These are phyloP conservation scores for Angomonas ambiguus DNA, from an alignment of 208 protist species.

Conservation along the genomic window DNA sequence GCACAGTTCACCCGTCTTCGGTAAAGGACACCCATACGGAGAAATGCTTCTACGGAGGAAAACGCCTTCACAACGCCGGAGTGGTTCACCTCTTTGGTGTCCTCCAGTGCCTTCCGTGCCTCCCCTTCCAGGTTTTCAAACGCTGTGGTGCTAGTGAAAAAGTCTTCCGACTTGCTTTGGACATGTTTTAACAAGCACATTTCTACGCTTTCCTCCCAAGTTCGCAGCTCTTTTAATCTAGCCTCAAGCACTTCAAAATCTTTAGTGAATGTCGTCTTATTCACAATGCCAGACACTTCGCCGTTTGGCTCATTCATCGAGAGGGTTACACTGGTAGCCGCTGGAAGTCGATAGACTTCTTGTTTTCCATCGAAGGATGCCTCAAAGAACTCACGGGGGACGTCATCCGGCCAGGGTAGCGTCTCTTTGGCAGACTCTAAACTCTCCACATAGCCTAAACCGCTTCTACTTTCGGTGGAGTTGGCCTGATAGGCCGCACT, in stretches of 20 bases:
- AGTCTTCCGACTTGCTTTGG: slow-evolving; percentile 75
- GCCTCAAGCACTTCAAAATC: slow-evolving; percentile 73
- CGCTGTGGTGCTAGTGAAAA: slow-evolving; percentile 64
- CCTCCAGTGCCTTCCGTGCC: slow-evolving; percentile 39
- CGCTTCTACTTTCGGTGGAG: slow-evolving; percentile 31
- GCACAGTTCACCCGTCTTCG: slow-evolving; percentile 54
- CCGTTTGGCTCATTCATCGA: background rate
- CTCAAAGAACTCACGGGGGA: slow-evolving; percentile 60
- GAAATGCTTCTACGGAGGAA: slow-evolving; percentile 46
- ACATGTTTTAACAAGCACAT: slow-evolving; percentile 78
- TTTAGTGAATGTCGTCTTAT: slow-evolving; percentile 39
- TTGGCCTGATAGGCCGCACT: slow-evolving; percentile 65
- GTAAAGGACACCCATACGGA: slow-evolving; percentile 65
- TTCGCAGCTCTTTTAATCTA: slow-evolving; percentile 58
- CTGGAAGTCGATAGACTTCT: slow-evolving; percentile 17
- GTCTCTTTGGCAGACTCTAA: background rate
- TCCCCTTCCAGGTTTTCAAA: slow-evolving; percentile 60
- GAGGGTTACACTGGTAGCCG: slow-evolving; percentile 7
- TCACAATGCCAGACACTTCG: slow-evolving; percentile 10
- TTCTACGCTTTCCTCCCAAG: slow-evolving; percentile 72
- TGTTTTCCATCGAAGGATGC: slow-evolving; percentile 12
- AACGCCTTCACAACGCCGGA: slow-evolving; percentile 35
- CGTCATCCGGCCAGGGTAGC: slow-evolving; percentile 50
- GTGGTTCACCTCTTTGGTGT: slow-evolving; percentile 30
- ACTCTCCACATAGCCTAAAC: background rate